A percentile compares a stretch with the other conserved stretches of the same genome.
Evolutionary conservation across 2,329 filamentous ascomycete species (phyloP).

Genomic region (Pestalotiopsis sp.): DNA sequence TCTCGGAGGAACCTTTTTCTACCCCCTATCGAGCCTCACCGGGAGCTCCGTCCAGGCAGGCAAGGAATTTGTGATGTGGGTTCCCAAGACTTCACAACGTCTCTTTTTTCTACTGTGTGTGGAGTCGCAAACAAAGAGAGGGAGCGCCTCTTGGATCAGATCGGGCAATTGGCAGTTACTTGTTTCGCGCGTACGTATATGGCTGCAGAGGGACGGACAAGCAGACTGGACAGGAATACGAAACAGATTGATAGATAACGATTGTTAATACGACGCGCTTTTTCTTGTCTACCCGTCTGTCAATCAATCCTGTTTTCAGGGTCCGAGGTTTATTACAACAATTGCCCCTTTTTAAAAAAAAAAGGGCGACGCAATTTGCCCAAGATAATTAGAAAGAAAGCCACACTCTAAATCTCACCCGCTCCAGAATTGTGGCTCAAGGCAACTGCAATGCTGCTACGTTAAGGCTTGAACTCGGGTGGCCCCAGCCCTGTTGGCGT

Average conservation of each 20-base stretch:
- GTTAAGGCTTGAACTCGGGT: background rate
- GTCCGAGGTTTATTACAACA: background rate
- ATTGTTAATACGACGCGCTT: background rate
- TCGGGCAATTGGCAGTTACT: background rate
- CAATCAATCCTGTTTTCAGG: too few relatives aligned
- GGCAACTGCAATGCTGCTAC: background rate
- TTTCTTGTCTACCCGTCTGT: background rate
- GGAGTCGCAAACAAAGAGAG: background rate
- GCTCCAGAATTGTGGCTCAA: background rate
- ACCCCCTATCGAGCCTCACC: background rate
- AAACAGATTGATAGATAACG: background rate
- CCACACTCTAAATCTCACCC: conserved; percentile 4
- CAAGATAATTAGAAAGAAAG: conserved; percentile 1
- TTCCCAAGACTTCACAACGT: background rate
- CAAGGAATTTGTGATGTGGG: background rate
- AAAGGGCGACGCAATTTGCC: background rate
- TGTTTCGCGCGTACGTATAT: background rate
- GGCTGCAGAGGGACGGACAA: background rate
- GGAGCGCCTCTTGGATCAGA: background rate
- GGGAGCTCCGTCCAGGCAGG: background rate
- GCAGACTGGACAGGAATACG: background rate
- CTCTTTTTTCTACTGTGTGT: background rate
- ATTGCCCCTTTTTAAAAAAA: background rate
- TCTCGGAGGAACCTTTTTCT: background rate
- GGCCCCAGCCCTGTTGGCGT: background rate